phyloP scores from a whole-genome alignment of 1,284 basidiomycete species.

The Dichomitus squalens region DNA sequence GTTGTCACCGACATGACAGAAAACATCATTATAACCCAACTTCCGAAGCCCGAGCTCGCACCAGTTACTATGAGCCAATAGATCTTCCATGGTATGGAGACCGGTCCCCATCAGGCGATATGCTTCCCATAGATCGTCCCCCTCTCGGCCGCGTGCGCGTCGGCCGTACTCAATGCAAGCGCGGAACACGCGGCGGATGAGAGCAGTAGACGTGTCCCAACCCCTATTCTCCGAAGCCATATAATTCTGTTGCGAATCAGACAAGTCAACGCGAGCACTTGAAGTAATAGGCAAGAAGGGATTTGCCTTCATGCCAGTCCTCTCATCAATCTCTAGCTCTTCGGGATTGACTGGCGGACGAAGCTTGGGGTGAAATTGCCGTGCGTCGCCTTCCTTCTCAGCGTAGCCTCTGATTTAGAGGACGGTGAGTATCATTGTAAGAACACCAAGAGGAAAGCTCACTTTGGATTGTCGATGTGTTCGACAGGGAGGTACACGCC shows the following conservation, averaged over 20 bases:
- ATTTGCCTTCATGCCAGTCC: slow-evolving; percentile 83
- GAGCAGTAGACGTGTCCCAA: slow-evolving; percentile 83
- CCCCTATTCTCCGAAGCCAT: slow-evolving; percentile 63
- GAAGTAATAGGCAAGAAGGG: neutral
- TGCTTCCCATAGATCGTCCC: slow-evolving; percentile 73
- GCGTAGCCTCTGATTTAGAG: slow-evolving; percentile 57
- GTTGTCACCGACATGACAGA: slow-evolving; percentile 84
- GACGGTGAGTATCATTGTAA: neutral
- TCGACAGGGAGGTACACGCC: slow-evolving; percentile 82
- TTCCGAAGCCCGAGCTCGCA: slow-evolving; percentile 74
- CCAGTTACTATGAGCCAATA: slow-evolving; percentile 84
- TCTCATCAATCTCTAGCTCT: slow-evolving; percentile 80
- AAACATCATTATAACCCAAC: slow-evolving; percentile 76
- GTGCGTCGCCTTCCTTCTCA: slow-evolving; percentile 74
- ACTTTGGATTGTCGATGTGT: slow-evolving; percentile 80
- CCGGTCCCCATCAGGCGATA: slow-evolving; percentile 71
- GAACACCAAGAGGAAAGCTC: slow-evolving; percentile 9
- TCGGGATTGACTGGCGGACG: slow-evolving; percentile 72
- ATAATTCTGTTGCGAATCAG: slow-evolving; percentile 43
- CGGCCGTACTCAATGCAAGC: slow-evolving; percentile 67
- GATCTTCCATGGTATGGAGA: slow-evolving; percentile 74
- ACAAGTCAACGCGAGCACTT: neutral
- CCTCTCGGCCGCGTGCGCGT: slow-evolving; percentile 53
- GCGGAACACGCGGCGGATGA: slow-evolving; percentile 68
- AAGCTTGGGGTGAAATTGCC: slow-evolving; percentile 66